Base-by-base conservation (phyloP, 2,329 filamentous ascomycete genomes). In the Xylaria sp. region DNA sequence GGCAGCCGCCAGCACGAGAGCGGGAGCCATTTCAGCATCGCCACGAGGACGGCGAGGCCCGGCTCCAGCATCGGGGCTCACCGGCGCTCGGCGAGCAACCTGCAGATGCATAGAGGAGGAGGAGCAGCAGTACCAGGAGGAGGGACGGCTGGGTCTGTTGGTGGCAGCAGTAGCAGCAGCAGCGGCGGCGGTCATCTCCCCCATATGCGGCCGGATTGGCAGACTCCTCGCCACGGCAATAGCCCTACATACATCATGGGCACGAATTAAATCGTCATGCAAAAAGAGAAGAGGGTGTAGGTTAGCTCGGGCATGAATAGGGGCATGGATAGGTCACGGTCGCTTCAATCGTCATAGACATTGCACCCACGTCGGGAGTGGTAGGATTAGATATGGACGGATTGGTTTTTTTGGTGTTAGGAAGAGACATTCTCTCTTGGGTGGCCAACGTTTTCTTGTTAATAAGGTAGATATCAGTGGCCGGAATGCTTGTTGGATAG, bases 181-280 rank as follows among this genome's bases (percentile, higher is more conserved):
- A 37, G 7, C 34, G 7, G 34, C 34, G 7, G 10, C 4, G 10
- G 34, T 37, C 34, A 8, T 37, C 34, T 37, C 2, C 34, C 34
- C 28, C 64, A 55, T 2, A 78, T 77, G 57, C 81, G 81, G 71
- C 77, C 78, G 12, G 54, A 56, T 34, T 83, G 82, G 81, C 80
- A 83, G 69, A 75, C 80, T 51, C 78, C 80, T 46, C 77, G 81
- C 37, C 83, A 82, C 76, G 77, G 80, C 73, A 80, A 63, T 63
- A 76, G 66, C 60, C 61, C 52, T 13, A 44, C 61, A 3, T 70
- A 50, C 39, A 48, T 67, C 41, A 56, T 69, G 59, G 61, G 68
- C 46, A 65, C 67, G 5, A 65, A 67, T 50, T 70, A 31, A 58
- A 20, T 8, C 3, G 18, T 23, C 13, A 52, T 34, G 13, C 23